phyloP scores from a whole-genome alignment of 352 stramenopile genomes.

The Plasmopara viticola region DNA sequence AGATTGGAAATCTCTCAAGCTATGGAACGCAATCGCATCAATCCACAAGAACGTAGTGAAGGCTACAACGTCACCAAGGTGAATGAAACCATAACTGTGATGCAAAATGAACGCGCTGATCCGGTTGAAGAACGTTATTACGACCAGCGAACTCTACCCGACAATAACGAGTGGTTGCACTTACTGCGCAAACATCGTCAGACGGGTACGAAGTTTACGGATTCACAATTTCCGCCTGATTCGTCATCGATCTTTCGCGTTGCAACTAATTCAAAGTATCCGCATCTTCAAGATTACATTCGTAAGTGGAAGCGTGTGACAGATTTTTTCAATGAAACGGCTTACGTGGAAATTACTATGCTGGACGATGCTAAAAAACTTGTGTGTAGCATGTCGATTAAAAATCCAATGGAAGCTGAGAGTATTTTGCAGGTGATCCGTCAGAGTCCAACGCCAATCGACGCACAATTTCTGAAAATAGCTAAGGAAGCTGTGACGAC shows the following conservation, averaged over 20 bases:
- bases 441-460: slow-evolving; percentile 36
- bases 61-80: slow-evolving; percentile 75
- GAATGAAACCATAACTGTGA: slow-evolving; percentile 61
- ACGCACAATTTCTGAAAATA: slow-evolving; percentile 56
- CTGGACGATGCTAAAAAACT: slow-evolving; percentile 77
- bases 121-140: slow-evolving; percentile 65
- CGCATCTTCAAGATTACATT: slow-evolving; percentile 69
- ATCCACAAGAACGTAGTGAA: slow-evolving; percentile 45
- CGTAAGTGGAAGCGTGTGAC: slow-evolving; percentile 82
- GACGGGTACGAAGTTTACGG: slow-evolving; percentile 69
- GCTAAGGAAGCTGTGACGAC: slow-evolving; percentile 61
- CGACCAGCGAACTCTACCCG: slow-evolving; percentile 54
- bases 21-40: slow-evolving; percentile 54
- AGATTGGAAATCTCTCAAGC: slow-evolving; percentile 66
- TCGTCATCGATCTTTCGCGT: slow-evolving; percentile 63
- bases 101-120: slow-evolving; percentile 52
- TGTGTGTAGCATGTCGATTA: slow-evolving; percentile 80
- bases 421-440: slow-evolving; percentile 62
- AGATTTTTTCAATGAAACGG: slow-evolving; percentile 81
- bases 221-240: slow-evolving; percentile 73
- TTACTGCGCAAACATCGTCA: slow-evolving; percentile 70
- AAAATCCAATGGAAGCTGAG: slow-evolving; percentile 66
- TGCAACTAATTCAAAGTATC: slow-evolving; percentile 52
- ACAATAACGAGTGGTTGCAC: slow-evolving; percentile 68
- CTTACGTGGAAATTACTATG: slow-evolving; percentile 82